Percentiles rank a stretch among this genome's conserved stretches.
phyloP scores from a whole-genome alignment of 139 green algal genomes.

The Desmodesmus armatus region DNA sequence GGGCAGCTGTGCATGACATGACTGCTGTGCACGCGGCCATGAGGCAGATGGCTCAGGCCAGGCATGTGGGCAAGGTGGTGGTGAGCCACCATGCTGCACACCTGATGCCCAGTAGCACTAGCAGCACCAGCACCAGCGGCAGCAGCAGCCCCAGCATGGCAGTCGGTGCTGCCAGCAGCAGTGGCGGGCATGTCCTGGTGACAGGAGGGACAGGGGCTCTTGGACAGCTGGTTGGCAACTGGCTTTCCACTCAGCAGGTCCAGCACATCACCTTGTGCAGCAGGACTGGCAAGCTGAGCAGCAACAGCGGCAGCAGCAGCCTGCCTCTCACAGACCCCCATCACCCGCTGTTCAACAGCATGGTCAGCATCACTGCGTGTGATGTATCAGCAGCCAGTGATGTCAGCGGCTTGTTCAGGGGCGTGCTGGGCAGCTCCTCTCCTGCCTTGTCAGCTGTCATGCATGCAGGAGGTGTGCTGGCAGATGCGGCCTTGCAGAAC shows the following conservation, averaged over 20 bases:
- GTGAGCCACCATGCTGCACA: constrained; percentile 41
- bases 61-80: constrained; percentile 90
- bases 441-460: constrained; percentile 44
- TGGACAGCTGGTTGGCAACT: constrained; percentile 60
- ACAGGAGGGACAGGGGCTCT: constrained; percentile 70
- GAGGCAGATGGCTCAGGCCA: constrained; percentile 78
- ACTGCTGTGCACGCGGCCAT: constrained; percentile 60
- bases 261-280: constrained; percentile 56
- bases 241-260: constrained; percentile 50
- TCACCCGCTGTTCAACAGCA: constrained; percentile 40
- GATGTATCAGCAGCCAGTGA: not conserved
- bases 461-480: constrained; percentile 74
- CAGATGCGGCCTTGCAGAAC: constrained; percentile 59
- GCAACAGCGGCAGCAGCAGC: not conserved
- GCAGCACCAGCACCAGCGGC: not conserved
- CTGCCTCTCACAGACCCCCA: not conserved
- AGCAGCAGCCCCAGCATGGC: not conserved
- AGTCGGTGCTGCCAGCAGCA: not conserved
- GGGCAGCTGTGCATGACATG: constrained; percentile 56
- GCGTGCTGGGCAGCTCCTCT: not conserved
- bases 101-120: constrained; percentile 2
- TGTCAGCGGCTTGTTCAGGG: not conserved
- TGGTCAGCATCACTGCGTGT: constrained; percentile 37
- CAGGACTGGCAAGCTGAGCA: constrained; percentile 59
- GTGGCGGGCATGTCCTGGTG: constrained; percentile 51